Conservation (phyloP, 176 grass and related monocot genomes). For the Thalia dealbata region DNA sequence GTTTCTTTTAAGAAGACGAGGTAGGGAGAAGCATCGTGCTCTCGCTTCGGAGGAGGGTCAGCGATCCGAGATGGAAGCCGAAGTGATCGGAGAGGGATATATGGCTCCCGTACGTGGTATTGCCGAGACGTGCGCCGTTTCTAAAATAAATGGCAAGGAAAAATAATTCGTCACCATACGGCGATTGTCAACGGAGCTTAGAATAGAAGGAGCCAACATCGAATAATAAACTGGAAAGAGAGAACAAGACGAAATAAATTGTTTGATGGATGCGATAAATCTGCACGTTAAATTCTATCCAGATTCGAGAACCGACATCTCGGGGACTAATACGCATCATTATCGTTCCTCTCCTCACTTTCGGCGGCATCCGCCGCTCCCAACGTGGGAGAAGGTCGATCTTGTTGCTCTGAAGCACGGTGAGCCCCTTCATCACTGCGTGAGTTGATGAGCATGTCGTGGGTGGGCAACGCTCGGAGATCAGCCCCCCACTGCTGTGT, state of each 20-base stretch:
- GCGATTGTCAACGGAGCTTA: no score
- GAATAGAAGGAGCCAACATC: neutral
- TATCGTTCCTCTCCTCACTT: no score
- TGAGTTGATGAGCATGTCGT: no score
- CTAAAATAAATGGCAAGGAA: neutral
- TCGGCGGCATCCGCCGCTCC: no score
- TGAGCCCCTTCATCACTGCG: no score
- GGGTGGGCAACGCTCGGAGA: no score
- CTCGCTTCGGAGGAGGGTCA: neutral
- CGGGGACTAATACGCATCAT: no score
- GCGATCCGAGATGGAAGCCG: conserved; percentile 3
- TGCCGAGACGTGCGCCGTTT: conserved; percentile 12
- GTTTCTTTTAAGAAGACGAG: neutral
- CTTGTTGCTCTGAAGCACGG: no score
- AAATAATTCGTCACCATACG: neutral
- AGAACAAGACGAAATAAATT: neutral
- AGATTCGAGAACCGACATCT: no score
- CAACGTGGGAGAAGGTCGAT: no score
- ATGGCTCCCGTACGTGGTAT: neutral
- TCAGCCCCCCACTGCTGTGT: no score
- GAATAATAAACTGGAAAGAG: neutral
- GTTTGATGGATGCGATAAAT: neutral
- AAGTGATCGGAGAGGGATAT: neutral
- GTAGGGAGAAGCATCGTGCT: neutral
- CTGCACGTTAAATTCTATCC: no score